phyloP scores from a whole-genome alignment of 352 stramenopile species.

The Phytophthora rubi region DNA sequence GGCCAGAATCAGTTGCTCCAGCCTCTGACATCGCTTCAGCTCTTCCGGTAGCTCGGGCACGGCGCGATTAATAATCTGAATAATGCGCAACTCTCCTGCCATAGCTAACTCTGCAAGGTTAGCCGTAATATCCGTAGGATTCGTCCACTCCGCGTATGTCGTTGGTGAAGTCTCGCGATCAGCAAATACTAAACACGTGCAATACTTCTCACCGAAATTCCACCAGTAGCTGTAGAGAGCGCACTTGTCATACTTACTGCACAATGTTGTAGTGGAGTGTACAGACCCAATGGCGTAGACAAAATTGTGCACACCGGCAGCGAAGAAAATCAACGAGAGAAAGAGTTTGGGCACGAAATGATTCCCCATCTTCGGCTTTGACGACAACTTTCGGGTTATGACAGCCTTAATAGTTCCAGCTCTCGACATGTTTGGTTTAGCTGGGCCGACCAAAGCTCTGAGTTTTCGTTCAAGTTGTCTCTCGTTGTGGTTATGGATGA shows the following conservation, averaged over 20 bases:
- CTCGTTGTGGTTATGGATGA: slow-evolving; percentile 32
- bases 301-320: slow-evolving; percentile 26
- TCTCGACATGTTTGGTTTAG: not conserved
- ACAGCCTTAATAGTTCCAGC: slow-evolving; percentile 4
- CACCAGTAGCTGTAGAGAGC: slow-evolving; percentile 49
- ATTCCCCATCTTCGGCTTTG: slow-evolving; percentile 29
- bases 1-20: slow-evolving; percentile 43
- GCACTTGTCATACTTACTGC: slow-evolving; percentile 39
- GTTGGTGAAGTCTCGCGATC: slow-evolving; percentile 35
- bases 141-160: slow-evolving; percentile 49
- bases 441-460: slow-evolving; percentile 17
- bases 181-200: slow-evolving; percentile 48
- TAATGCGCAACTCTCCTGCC: slow-evolving; percentile 44
- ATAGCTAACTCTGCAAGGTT: slow-evolving; percentile 38
- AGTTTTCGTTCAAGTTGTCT: slow-evolving; percentile 20
- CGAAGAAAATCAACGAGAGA: slow-evolving; percentile 40
- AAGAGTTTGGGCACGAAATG: slow-evolving; percentile 25
- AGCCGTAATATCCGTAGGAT: slow-evolving; percentile 39
- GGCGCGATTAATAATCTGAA: slow-evolving; percentile 56
- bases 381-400: slow-evolving; percentile 11
- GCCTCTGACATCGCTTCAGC: slow-evolving; percentile 39
- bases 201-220: slow-evolving; percentile 40
- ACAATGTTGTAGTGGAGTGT: slow-evolving; percentile 34
- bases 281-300: slow-evolving; percentile 43
- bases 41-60: slow-evolving; percentile 41